Conservation (phyloP, 1,139 yeast genomes). For the Hansenula anomala region DNA sequence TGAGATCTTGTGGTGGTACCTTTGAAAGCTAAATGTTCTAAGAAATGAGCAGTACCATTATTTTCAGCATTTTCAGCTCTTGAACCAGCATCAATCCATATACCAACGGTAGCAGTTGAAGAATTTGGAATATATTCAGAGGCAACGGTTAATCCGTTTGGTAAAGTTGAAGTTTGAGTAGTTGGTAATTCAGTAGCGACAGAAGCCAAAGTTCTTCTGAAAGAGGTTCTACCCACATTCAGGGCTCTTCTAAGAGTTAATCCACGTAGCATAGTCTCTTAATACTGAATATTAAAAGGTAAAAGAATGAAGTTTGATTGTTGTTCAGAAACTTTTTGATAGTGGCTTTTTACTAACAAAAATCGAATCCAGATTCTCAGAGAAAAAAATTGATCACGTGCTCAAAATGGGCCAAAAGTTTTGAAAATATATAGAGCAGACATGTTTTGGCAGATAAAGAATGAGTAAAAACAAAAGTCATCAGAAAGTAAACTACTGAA, state of each 20-base stretch:
- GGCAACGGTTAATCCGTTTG: slow-evolving; percentile 92
- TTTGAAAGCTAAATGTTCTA: slow-evolving; percentile 94
- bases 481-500: no score
- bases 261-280: slow-evolving; percentile 3
- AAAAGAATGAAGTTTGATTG: no score
- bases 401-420: no score
- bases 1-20: slow-evolving; percentile 88
- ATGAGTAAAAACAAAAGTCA: no score
- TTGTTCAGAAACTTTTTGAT: no score
- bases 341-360: background rate
- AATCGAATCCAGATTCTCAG: no score
- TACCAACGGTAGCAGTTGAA: slow-evolving; percentile 94
- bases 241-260: background rate
- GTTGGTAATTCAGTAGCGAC: slow-evolving; percentile 30
- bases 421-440: no score
- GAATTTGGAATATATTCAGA: slow-evolving; percentile 85
- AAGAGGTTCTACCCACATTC: background rate
- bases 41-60: slow-evolving; percentile 95
- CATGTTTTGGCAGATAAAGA: no score
- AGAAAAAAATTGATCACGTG: no score
- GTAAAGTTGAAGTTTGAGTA: slow-evolving; percentile 57
- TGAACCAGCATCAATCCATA: slow-evolving; percentile 92
- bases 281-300: no score
- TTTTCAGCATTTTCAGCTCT: slow-evolving; percentile 82
- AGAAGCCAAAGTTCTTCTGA: slow-evolving; percentile 19